These are phyloP conservation scores for Chlorencoelia australis DNA, from an alignment of 2,329 filamentous ascomycete species.

Conservation along the genomic window DNA sequence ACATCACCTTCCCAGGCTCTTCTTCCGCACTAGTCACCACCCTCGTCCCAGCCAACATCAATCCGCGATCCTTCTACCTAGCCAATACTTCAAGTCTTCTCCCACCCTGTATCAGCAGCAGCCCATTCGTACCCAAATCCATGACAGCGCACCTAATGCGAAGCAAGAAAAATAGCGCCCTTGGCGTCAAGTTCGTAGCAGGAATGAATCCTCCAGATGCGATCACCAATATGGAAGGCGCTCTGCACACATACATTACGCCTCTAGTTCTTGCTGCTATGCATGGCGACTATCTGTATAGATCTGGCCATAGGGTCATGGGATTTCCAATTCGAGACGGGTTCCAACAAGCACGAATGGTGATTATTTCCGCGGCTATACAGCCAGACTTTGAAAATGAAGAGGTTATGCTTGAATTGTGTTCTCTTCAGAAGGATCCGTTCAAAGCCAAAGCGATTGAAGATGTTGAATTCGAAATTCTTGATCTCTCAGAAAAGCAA, in stretches of 20 bases:
- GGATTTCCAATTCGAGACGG: slow-evolving; percentile 10
- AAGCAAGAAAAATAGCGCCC: slow-evolving; percentile 15
- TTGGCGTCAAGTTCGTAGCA: slow-evolving; percentile 16
- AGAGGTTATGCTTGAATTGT: slow-evolving; percentile 18
- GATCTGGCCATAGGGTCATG: slow-evolving; percentile 13
- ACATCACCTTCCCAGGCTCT: too few relatives aligned
- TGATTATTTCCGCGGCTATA: slow-evolving; percentile 19
- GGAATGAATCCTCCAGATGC: slow-evolving; percentile 4
- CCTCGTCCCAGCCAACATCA: background rate
- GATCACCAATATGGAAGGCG: slow-evolving; percentile 23
- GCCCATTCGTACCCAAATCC: slow-evolving; percentile 13
- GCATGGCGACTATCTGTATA: slow-evolving; percentile 18
- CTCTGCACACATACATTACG: slow-evolving; percentile 21
- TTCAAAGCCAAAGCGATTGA: slow-evolving; percentile 8
- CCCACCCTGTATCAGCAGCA: slow-evolving; percentile 17
- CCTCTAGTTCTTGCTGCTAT: slow-evolving; percentile 17
- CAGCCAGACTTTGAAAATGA: slow-evolving; percentile 22
- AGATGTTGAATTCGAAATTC: slow-evolving; percentile 8
- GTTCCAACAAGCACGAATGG: slow-evolving; percentile 9
- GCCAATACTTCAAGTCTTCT: slow-evolving; percentile 5
- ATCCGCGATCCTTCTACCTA: background rate
- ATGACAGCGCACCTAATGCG: slow-evolving; percentile 17
- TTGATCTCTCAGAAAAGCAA: slow-evolving; percentile 14
- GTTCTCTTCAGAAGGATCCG: slow-evolving; percentile 8
- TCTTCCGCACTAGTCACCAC: too few relatives aligned